These are phyloP conservation scores for Panaeolus cyanescens DNA, from an alignment of 768 basidiomycete genomes.

Conservation along the genomic window DNA sequence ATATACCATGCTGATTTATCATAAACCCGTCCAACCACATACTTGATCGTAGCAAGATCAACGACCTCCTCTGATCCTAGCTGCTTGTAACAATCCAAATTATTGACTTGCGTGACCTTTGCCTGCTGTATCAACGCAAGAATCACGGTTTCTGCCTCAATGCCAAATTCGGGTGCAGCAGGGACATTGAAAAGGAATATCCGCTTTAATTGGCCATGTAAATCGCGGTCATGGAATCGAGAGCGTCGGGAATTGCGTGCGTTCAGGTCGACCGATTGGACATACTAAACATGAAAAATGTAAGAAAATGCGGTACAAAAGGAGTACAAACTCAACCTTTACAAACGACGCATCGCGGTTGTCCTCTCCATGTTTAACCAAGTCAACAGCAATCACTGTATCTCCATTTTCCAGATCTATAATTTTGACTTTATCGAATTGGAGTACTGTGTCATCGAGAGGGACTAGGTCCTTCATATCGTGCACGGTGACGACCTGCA, in stretches of 20 bases:
- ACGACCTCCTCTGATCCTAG: neutral
- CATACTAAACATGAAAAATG: too few species aligned
- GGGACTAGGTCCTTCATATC: neutral
- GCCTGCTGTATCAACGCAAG: neutral
- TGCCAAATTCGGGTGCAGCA: neutral
- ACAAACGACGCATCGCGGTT: neutral
- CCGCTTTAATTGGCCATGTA: neutral
- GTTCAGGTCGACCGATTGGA: neutral
- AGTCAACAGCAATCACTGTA: too few species aligned
- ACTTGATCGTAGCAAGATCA: constrained; percentile 12
- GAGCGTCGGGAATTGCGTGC: neutral
- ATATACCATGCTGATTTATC: constrained; percentile 15
- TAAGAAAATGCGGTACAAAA: too few species aligned
- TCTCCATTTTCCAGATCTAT: too few species aligned
- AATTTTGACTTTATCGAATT: constrained; percentile 4
- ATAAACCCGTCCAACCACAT: neutral
- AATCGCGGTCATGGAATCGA: neutral
- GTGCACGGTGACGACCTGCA: too few species aligned
- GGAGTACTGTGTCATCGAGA: neutral
- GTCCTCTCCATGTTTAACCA: too few species aligned
- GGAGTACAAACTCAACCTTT: too few species aligned
- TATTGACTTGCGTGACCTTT: neutral
- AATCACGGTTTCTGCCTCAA: neutral
- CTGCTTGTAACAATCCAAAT: neutral
- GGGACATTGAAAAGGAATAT: neutral